Base-by-base conservation (phyloP, 1,284 basidiomycete genomes). In the Moniliella sp. region DNA sequence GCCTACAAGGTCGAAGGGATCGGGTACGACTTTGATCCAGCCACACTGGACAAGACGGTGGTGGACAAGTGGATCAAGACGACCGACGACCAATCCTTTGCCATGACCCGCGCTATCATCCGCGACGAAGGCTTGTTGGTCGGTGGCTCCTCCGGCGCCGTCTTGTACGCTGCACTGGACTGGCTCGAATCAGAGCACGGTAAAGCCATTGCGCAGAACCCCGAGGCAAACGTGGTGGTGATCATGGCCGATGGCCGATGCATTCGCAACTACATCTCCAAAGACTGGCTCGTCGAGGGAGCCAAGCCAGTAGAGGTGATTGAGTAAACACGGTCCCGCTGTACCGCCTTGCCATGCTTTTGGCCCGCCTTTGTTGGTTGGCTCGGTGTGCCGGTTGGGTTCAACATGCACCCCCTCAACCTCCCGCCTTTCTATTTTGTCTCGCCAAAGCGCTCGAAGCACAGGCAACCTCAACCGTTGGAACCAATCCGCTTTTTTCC, bases 141-240 rank as follows among this genome's bases (percentile, higher is more conserved):
- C 10, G 88, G 88, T 10, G 88, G 88, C 2, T 84, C 79, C 42
- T 79, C 77, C 40, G 88, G 88, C 2, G 79, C 21, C 7, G 74
- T 77, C 1, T 63, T 94, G 18, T 69, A 72, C 15, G 83, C 77
- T 25, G 72, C 80, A 2, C 57, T 93, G 30, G 62, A 67, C 33
- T 94, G 76, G 74, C 66, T 97, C 43, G 46, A 42, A 23, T 68
- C 70, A 33, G 88, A 83, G 1, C 66, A n/a, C n/a, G n/a, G 65
- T 50, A 61, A 65, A 30, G 30, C 38, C 3, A 64, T 81, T 26
- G 79, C 78, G 0, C 62, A 71, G 36, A 73, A 75, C 10, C 66
- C 70, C 32, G 76, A 75, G 5, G 69, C 69, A 56, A 97, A 94
- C 53, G 82, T 91, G 4, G 78, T 97, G 0, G 68, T 94, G 3